Evolutionary conservation across 495 filamentous ascomycete species (phyloP).

Genomic region (Aspergillus egyptiacus): DNA sequence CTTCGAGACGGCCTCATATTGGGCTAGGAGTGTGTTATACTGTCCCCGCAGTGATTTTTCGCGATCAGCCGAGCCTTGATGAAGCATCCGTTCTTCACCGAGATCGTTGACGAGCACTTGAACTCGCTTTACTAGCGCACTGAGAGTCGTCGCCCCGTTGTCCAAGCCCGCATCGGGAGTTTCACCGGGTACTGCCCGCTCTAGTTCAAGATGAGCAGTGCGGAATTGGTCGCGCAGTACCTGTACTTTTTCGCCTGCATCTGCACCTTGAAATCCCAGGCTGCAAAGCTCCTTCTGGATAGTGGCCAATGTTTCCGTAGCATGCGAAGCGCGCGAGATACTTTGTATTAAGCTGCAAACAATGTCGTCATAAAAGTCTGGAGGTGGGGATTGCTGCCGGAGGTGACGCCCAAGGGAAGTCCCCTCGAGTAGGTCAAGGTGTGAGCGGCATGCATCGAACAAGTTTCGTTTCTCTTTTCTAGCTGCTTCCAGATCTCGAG

Average conservation of each 20-base stretch:
- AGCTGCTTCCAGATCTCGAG: conserved; percentile 32
- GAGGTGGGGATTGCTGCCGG: conserved; percentile 31
- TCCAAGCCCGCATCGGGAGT: conserved; percentile 37
- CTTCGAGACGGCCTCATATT: conserved; percentile 35
- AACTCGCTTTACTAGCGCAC: conserved; percentile 32
- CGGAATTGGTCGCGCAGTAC: conserved; percentile 52
- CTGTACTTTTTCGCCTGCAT: conserved; percentile 43
- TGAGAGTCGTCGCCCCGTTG: conserved; percentile 35
- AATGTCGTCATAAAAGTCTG: conserved; percentile 34
- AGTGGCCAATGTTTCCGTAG: conserved; percentile 30
- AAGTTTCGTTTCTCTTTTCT: conserved; percentile 34
- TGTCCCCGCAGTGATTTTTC: conserved; percentile 38
- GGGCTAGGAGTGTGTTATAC: conserved; percentile 36
- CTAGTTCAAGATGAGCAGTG: conserved; percentile 61
- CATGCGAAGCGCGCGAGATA: conserved; percentile 34
- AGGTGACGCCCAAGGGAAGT: conserved; percentile 30
- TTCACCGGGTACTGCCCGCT: conserved; percentile 62
- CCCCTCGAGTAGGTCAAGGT: conserved; percentile 27
- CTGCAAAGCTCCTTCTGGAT: conserved; percentile 37
- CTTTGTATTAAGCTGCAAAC: conserved; percentile 28
- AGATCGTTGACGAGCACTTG: conserved; percentile 34
- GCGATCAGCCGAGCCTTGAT: conserved; percentile 28
- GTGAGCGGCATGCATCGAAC: conserved; percentile 36
- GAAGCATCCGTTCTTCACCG: conserved; percentile 24
- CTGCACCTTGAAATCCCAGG: conserved; percentile 51